phyloP scores from a whole-genome alignment of 768 basidiomycete genomes.

The Dioszegia aurantiaca region DNA sequence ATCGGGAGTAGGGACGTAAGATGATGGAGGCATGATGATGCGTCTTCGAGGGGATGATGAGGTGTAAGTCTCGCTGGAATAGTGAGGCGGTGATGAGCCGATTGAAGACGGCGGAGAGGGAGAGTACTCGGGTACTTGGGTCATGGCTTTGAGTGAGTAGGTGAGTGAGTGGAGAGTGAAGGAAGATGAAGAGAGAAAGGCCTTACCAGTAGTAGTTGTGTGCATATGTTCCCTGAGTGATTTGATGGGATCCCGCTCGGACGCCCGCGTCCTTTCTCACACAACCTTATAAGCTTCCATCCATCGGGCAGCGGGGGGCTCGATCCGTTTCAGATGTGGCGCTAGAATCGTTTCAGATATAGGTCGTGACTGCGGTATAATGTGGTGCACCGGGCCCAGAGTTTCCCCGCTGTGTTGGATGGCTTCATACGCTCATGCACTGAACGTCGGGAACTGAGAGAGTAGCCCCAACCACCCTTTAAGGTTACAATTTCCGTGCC shows the following conservation, averaged over 20 bases:
- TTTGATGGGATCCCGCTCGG: neutral
- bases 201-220: too few species aligned
- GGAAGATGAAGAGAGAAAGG: conserved; percentile 1
- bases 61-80: neutral
- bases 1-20: neutral
- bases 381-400: too few species aligned
- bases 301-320: too few species aligned
- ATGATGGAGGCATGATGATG: neutral
- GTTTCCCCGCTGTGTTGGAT: too few species aligned
- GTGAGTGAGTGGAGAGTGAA: neutral
- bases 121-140: too few species aligned
- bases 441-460: too few species aligned
- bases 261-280: neutral
- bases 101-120: neutral
- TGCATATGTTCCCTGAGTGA: too few species aligned
- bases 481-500: too few species aligned
- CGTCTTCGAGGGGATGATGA: neutral
- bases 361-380: too few species aligned
- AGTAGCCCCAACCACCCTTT: too few species aligned
- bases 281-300: neutral
- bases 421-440: too few species aligned
- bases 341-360: neutral
- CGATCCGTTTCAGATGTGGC: conserved; percentile 3
- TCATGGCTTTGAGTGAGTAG: neutral
- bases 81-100: neutral